Evolutionary conservation across 1,284 basidiomycete species (phyloP), one percentile per base, ranked within the genome.

Genomic region (Ceratobasidium theobromae): DNA sequence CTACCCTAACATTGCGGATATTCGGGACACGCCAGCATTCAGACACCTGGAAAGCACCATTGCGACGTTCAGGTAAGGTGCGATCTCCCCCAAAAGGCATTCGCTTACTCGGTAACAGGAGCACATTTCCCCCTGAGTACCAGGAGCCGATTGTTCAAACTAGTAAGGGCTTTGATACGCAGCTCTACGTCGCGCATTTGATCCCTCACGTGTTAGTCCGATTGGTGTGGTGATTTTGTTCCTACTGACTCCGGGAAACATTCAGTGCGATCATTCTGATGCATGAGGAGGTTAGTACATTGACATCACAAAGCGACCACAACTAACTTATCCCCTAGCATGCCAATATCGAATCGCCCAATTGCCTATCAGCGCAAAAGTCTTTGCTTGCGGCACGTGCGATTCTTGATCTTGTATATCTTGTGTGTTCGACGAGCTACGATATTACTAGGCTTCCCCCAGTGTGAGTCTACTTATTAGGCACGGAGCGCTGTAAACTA

Each of bases 371-470:
- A 46, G 84, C 85, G 12, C 79, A 84, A 69, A 87, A 84, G 72
- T 84, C 88, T 38, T 75, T 89, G 2, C 80, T 80, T 1, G 84
- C 87, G 28, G 81, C 87, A 4, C 81, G 87, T 48, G 80, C 81
- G 0, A 84, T 88, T 38, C 76, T 90, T 43, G 84, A 89, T 70
- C 76, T 87, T n/a, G 80, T 89, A 28, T 86, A 88, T 71, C 77
- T 76, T 23, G 79, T 88, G 18, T 83, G 80, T 74, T 83, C 86
- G 8, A 89, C 87, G 1, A 88, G 85, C 69, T 89, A 81, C 72
- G 87, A 88, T 71, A 79, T 88, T 9, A 84, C 84, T 6, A 38
- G 57, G 23, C 45, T 60, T 9, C 58, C 46, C n/a, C 77, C 87
- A 1, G 72, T 88, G 32, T 86, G 87, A 70, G 79, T 83, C 23